A percentile compares a stretch with the other conserved stretches of the same genome.
These are phyloP conservation scores for Starmera stellimalicola DNA, from an alignment of 1,139 yeast genomes.

Conservation along the genomic window DNA sequence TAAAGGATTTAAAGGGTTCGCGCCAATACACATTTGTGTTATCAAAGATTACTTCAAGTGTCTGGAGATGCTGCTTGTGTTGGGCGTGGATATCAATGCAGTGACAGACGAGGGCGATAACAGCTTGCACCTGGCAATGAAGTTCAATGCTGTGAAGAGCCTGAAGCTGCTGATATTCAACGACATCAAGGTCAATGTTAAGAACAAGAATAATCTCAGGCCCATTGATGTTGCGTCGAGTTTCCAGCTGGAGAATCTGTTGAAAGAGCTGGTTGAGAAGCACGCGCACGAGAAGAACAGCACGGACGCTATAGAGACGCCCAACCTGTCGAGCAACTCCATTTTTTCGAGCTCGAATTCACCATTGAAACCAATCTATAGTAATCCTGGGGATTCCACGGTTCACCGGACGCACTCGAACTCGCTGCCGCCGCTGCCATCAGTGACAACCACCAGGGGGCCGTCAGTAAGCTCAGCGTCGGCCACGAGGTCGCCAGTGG, in stretches of 20 bases:
- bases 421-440: constrained; percentile 21
- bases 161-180: constrained; percentile 48
- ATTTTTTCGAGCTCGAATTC: constrained; percentile 2
- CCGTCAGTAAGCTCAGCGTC: constrained; percentile 13
- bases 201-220: constrained; percentile 58
- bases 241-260: constrained; percentile 33
- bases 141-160: constrained; percentile 62
- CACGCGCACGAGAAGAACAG: not conserved
- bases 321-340: constrained; percentile 1
- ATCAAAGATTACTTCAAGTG: constrained; percentile 61
- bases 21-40: constrained; percentile 73
- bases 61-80: constrained; percentile 57
- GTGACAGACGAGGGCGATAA: constrained; percentile 64
- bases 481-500: constrained; percentile 14
- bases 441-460: constrained; percentile 21
- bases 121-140: constrained; percentile 73
- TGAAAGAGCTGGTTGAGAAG: constrained; percentile 13
- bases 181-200: constrained; percentile 36
- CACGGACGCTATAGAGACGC: constrained; percentile 1
- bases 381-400: not conserved
- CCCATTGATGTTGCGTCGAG: constrained; percentile 53
- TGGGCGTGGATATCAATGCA: constrained; percentile 66
- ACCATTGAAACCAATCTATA: constrained; percentile 1
- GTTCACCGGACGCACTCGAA: constrained; percentile 13
- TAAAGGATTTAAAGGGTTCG: constrained; percentile 45